These are phyloP conservation scores for Fusarium concolor DNA, from an alignment of 2,329 filamentous ascomycete genomes.

Conservation along the genomic window DNA sequence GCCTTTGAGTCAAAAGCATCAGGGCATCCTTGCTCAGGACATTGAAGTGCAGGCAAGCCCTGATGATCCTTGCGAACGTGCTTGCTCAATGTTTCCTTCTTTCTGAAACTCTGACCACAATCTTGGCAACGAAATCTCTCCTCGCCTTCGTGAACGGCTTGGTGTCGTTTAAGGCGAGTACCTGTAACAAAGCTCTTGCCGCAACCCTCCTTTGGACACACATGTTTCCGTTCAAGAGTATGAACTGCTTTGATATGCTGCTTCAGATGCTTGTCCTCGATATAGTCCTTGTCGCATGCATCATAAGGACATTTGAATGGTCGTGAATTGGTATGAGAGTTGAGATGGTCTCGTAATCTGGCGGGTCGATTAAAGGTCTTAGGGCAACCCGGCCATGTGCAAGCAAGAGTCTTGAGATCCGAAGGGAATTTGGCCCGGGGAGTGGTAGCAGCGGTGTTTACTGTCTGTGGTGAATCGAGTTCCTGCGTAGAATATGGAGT, in stretches of 20 bases:
- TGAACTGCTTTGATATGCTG: conserved; percentile 89
- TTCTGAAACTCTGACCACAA: conserved; percentile 85
- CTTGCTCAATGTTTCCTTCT: conserved; percentile 85
- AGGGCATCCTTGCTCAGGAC: conserved; percentile 70
- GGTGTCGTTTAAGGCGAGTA: conserved; percentile 80
- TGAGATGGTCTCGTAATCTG: conserved; percentile 80
- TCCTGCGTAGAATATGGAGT: conserved; percentile 52
- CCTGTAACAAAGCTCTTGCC: conserved; percentile 84
- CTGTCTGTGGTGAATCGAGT: conserved; percentile 49
- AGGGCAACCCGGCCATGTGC: conserved; percentile 77
- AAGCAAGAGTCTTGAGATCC: conserved; percentile 80
- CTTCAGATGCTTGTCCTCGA: conserved; percentile 86
- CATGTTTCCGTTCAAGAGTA: conserved; percentile 74
- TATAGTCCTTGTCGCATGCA: conserved; percentile 84
- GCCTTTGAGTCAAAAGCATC: conserved; percentile 79
- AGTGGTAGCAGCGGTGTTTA: conserved; percentile 50
- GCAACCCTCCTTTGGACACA: conserved; percentile 79
- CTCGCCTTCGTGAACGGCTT: conserved; percentile 78
- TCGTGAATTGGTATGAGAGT: conserved; percentile 87
- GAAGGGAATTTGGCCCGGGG: conserved; percentile 71
- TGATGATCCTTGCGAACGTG: conserved; percentile 85
- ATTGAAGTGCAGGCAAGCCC: conserved; percentile 76
- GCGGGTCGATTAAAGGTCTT: conserved; percentile 92
- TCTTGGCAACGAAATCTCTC: conserved; percentile 80
- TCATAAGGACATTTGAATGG: conserved; percentile 78